Percentiles rank a stretch among this genome's conserved stretches.
Evolutionary conservation across 2,329 filamentous ascomycete species (phyloP).

Genomic region (Calonectria ilicicola): DNA sequence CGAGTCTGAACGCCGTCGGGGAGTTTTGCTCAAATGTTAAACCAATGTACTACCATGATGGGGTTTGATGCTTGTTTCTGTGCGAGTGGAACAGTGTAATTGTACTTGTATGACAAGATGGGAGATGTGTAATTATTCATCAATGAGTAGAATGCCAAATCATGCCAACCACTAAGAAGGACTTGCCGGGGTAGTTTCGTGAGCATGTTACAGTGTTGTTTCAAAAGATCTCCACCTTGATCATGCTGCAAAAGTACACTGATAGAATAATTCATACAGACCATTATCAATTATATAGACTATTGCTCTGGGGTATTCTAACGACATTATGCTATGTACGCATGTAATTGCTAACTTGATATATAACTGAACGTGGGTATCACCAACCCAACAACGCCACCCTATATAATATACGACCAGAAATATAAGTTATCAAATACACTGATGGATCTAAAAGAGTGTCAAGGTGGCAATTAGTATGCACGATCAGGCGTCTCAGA

Average conservation of each 20-base stretch:
- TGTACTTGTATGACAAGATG: slow-evolving; percentile 27
- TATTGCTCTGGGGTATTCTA: slow-evolving; percentile 10
- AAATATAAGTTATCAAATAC: not conserved
- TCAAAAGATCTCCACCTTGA: not conserved
- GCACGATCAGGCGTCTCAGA: slow-evolving; percentile 34
- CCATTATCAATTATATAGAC: not conserved
- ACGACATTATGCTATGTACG: not conserved
- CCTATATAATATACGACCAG: not conserved
- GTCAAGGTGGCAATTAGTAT: slow-evolving; percentile 15
- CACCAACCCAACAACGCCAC: slow-evolving; percentile 19
- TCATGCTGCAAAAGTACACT: not conserved
- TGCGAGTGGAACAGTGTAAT: slow-evolving; percentile 24
- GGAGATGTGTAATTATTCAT: slow-evolving; percentile 10
- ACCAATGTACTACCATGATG: not conserved
- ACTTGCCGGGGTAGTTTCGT: not conserved
- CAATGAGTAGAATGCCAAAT: slow-evolving; percentile 16
- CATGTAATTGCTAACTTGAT: slow-evolving; percentile 2
- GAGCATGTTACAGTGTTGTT: not conserved
- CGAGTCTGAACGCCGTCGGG: slow-evolving; percentile 84
- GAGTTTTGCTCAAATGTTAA: slow-evolving; percentile 86
- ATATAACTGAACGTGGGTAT: slow-evolving; percentile 24
- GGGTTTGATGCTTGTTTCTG: not conserved
- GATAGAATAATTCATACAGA: not conserved
- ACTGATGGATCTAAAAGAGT: not conserved
- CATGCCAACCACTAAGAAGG: not conserved